phyloP scores from a whole-genome alignment of 2,329 filamentous ascomycete genomes.

The Pseudogymnoascus sp. region DNA sequence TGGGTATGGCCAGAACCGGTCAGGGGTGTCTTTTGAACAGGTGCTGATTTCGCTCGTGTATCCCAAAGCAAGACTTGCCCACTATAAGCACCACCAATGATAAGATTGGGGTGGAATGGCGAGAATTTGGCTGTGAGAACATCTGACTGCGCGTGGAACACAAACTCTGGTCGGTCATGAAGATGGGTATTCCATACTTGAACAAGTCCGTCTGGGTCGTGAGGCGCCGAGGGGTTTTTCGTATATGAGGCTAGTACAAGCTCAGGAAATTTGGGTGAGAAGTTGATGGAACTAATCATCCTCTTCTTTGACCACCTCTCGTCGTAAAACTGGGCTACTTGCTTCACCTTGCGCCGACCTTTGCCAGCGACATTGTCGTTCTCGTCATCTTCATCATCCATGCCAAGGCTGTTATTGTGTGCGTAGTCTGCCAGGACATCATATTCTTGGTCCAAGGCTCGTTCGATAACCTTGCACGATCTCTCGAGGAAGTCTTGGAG shows the following conservation, averaged over 20 bases:
- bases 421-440: slow-evolving; percentile 95
- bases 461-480: slow-evolving; percentile 93
- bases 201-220: slow-evolving; percentile 86
- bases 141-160: slow-evolving; percentile 93
- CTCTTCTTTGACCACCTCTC: slow-evolving; percentile 94
- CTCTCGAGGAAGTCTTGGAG: slow-evolving; percentile 93
- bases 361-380: slow-evolving; percentile 60
- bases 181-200: slow-evolving; percentile 97
- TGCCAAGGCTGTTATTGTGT: slow-evolving; percentile 59
- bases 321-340: slow-evolving; percentile 88
- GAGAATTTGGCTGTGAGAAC: slow-evolving; percentile 94
- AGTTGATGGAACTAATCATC: slow-evolving; percentile 92
- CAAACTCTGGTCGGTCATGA: slow-evolving; percentile 88
- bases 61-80: slow-evolving; percentile 97
- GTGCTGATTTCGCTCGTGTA: slow-evolving; percentile 77
- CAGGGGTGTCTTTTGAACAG: slow-evolving; percentile 91
- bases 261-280: slow-evolving; percentile 91
- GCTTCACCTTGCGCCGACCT: slow-evolving; percentile 67
- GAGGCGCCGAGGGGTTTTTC: slow-evolving; percentile 89
- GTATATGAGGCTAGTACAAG: slow-evolving; percentile 91
- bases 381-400: slow-evolving; percentile 77
- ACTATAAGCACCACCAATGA: slow-evolving; percentile 92
- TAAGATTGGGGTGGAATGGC: slow-evolving; percentile 94
- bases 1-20: slow-evolving; percentile 94
- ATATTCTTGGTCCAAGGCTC: slow-evolving; percentile 90